Base-by-base conservation (phyloP, 139 green algal genomes). In the Picochlorum sp. region DNA sequence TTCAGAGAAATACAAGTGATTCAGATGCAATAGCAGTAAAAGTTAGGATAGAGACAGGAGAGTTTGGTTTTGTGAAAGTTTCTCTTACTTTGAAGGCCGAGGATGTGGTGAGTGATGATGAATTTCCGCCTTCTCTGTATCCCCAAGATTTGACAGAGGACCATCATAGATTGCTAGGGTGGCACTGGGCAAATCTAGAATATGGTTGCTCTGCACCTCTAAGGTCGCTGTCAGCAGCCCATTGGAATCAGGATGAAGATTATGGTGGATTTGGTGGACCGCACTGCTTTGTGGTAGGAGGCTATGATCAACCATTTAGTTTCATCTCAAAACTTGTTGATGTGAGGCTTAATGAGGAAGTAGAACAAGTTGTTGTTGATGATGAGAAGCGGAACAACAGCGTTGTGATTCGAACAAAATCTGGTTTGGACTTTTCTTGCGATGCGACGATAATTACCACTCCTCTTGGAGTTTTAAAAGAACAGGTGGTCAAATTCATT, bases 231-330 rank as follows among this genome's bases (percentile, higher is more conserved):
- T 89, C 80, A 3, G 57, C 85, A 4, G 37, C 64, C 15, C 70
- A 92, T 61, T 96, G 90, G 90, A 92, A 96, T 70, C 83, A 96
- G 34, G 84, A 90, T 58, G 81, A 88, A 61, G 86, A 94, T 57
- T 88, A 75, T 24, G 89, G 86, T 26, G 88, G 83, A 15, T 96
- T 96, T 81, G 89, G 86, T 13, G 89, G 89, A 4, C 66, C 73
- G 9, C 90, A 96, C 79, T 84, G 76, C 77, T 91, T 96, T 82
- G 81, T 95, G 34, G 71, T 81, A 49, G 89, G 86, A 13, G 88
- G 83, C 10, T 92, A 85, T 55, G 70, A 67, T 44, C 20, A 73
- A 34, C 62, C 80, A 2, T 68, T 66, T 24, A 45, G 21, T 8
- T 16, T 70, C 20, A 34, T 77, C 15, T 45, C 61, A 13, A 11